These are phyloP conservation scores for Corynascus novoguineensis DNA, from an alignment of 495 filamentous ascomycete species.

Conservation along the genomic window DNA sequence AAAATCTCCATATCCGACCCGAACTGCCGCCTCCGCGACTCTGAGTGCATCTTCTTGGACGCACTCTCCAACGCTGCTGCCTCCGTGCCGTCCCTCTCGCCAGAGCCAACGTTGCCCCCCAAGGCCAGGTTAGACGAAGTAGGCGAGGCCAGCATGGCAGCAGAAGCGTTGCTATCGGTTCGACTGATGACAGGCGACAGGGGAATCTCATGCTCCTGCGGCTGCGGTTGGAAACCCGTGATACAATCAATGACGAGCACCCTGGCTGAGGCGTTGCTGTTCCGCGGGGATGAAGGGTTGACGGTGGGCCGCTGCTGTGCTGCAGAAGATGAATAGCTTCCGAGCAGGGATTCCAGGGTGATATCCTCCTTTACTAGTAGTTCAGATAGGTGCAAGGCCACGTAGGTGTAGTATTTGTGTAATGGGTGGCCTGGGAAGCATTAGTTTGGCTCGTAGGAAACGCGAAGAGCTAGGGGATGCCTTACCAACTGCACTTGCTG, in stretches of 20 bases:
- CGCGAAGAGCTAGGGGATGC: neutral
- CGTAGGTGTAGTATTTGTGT: constrained; percentile 57
- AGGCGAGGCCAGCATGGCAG: constrained; percentile 10
- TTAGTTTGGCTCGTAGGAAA: neutral
- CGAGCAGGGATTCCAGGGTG: constrained; percentile 39
- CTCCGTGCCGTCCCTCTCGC: neutral
- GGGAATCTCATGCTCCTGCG: constrained; percentile 33
- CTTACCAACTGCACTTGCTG: constrained; percentile 38
- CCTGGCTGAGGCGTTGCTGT: constrained; percentile 32
- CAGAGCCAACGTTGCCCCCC: neutral
- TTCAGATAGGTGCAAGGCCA: constrained; percentile 47
- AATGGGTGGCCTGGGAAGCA: constrained; percentile 52
- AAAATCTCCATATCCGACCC: constrained; percentile 58
- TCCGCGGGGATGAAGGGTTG: constrained; percentile 19
- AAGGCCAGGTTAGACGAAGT: neutral
- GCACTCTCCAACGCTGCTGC: constrained; percentile 21
- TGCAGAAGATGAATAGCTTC: constrained; percentile 29
- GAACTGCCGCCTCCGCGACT: constrained; percentile 46
- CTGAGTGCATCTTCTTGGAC: constrained; percentile 44
- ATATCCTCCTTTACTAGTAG: constrained; percentile 41
- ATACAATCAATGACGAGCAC: constrained; percentile 53
- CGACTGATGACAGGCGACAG: constrained; percentile 33
- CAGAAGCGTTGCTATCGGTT: constrained; percentile 20
- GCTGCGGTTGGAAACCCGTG: constrained; percentile 40
- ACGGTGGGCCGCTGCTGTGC: constrained; percentile 26